These are phyloP conservation scores for Skeletonema tropicum DNA, from an alignment of 108 stramenopile genomes.

Conservation along the genomic window DNA sequence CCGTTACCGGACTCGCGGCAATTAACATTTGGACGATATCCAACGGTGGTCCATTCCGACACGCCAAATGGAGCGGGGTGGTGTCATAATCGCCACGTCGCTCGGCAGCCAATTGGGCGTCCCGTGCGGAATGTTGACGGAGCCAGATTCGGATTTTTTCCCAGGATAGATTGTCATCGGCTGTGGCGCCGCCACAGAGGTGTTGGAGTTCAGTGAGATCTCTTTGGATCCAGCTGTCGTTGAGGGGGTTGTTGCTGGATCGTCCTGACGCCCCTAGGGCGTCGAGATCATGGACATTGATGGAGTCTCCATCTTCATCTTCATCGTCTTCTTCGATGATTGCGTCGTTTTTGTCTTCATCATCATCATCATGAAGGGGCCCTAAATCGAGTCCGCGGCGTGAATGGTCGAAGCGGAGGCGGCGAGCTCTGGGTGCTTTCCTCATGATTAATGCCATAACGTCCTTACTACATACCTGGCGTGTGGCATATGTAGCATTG, in stretches of 20 bases:
- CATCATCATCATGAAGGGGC: too few relatives aligned
- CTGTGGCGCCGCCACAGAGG: slow-evolving; percentile 10
- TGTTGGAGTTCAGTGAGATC: slow-evolving; percentile 13
- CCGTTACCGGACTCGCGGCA: slow-evolving; percentile 15
- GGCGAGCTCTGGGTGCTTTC: too few relatives aligned
- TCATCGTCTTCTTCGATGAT: too few relatives aligned
- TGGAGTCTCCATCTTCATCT: too few relatives aligned
- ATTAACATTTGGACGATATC: slow-evolving; percentile 42
- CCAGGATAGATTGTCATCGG: slow-evolving; percentile 39
- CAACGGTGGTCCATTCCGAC: slow-evolving; percentile 55
- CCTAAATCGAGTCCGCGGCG: too few relatives aligned
- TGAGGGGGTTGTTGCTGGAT: not conserved
- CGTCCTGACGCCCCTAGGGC: too few relatives aligned
- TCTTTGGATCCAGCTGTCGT: not conserved
- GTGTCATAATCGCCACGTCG: slow-evolving; percentile 63
- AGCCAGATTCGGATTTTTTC: slow-evolving; percentile 67
- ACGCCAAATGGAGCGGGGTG: slow-evolving; percentile 75
- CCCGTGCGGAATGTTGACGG: slow-evolving; percentile 44
- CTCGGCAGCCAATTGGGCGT: slow-evolving; percentile 63
- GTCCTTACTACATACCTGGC: too few relatives aligned
- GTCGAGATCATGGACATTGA: too few relatives aligned
- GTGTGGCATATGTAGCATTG: too few relatives aligned
- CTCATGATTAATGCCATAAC: too few relatives aligned
- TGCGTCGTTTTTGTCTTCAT: too few relatives aligned
- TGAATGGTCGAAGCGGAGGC: too few relatives aligned